A percentile compares a stretch with the other conserved stretches of the same genome.
Conservation (phyloP, 192 early-diverging fungal genomes). For the Lobulomyces angularis region DNA sequence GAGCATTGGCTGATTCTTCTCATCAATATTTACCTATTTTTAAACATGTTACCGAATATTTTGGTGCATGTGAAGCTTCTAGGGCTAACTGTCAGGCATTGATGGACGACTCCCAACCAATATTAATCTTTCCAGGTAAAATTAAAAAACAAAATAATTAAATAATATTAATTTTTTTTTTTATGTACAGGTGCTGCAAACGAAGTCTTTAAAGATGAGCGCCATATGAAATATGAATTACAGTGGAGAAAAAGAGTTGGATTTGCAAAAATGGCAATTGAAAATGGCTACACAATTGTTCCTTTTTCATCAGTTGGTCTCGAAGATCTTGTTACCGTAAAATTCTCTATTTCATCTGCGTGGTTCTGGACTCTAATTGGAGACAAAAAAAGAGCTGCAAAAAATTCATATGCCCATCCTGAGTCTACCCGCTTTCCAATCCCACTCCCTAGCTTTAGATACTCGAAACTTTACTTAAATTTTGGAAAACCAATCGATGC, state of each 20-base stretch:
- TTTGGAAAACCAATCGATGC: no score
- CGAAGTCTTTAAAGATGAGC: conserved; percentile 1
- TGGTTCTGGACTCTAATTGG: not conserved
- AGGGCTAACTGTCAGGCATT: conserved; percentile 7
- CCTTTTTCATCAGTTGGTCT: conserved; percentile 14
- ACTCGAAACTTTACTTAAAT: no score
- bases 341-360: conserved; percentile 2
- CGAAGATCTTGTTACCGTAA: conserved; percentile 7
- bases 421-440: no score
- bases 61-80: conserved; percentile 11
- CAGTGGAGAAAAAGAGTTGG: conserved; percentile 17
- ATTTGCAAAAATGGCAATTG: conserved; percentile 12
- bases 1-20: conserved; percentile 12
- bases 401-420: no score
- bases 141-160: no score
- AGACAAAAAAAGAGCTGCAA: no score
- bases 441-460: no score
- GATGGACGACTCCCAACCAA: conserved; percentile 9
- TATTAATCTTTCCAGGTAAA: conserved; percentile 16
- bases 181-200: not conserved
- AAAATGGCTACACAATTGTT: conserved; percentile 20
- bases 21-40: conserved; percentile 17
- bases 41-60: conserved; percentile 1
- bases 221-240: conserved; percentile 3
- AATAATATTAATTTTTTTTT: no score